phyloP scores from a whole-genome alignment of 2,329 filamentous ascomycete species.

The Arthrobotrys entomopaga region DNA sequence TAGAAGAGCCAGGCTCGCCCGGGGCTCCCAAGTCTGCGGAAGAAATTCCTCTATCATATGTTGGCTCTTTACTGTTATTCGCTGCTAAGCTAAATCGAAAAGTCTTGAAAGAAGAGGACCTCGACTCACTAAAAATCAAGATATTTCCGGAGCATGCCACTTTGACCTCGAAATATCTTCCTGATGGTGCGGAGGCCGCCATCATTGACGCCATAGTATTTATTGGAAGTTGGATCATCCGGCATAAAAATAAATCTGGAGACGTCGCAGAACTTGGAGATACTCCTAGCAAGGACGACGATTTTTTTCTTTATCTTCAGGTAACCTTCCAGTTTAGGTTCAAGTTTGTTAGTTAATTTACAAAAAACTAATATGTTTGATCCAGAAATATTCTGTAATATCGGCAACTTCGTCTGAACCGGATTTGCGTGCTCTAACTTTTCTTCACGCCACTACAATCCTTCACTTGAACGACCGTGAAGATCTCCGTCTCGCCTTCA shows the following conservation, averaged over 20 bases:
- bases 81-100: slow-evolving; percentile 56
- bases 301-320: slow-evolving; percentile 59
- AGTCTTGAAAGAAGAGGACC: slow-evolving; percentile 37
- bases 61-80: slow-evolving; percentile 58
- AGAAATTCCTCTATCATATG: slow-evolving; percentile 59
- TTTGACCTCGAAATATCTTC: slow-evolving; percentile 57
- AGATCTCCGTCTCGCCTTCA: slow-evolving; percentile 57
- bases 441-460: slow-evolving; percentile 57
- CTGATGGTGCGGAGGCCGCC: slow-evolving; percentile 56
- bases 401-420: slow-evolving; percentile 58
- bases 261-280: slow-evolving; percentile 49
- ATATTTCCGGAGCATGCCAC: slow-evolving; percentile 58
- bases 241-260: slow-evolving; percentile 54
- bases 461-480: slow-evolving; percentile 58
- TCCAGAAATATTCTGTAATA: slow-evolving; percentile 57
- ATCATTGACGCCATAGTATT: slow-evolving; percentile 59
- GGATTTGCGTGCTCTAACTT: slow-evolving; percentile 56
- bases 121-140: slow-evolving; percentile 23
- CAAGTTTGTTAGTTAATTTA: neutral
- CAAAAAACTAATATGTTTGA: neutral
- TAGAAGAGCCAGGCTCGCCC: slow-evolving; percentile 40
- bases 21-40: slow-evolving; percentile 57
- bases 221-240: slow-evolving; percentile 57
- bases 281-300: slow-evolving; percentile 47
- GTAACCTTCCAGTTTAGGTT: neutral